A percentile compares a stretch with the other conserved stretches of the same genome.
Conservation (phyloP, 805 yeast species). For the Candida corydali region DNA sequence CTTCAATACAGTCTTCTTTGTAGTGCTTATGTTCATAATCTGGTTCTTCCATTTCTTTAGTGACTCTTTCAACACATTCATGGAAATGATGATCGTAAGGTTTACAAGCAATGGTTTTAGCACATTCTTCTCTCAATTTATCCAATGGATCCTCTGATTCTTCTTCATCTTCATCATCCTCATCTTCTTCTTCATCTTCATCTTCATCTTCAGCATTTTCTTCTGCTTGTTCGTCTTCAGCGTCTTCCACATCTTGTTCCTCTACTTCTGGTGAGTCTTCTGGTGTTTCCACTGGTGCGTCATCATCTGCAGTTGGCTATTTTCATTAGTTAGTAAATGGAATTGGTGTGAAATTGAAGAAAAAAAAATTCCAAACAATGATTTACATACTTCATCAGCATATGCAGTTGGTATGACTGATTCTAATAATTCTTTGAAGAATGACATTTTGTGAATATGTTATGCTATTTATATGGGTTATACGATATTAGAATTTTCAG, state of each 20-base stretch:
- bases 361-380: too few relatives aligned
- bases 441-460: conserved; percentile 35
- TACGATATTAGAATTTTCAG: not conserved
- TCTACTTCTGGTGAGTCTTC: conserved; percentile 15
- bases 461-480: too few relatives aligned
- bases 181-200: conserved; percentile 53
- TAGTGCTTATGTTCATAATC: conserved; percentile 74
- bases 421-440: conserved; percentile 74
- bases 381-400: conserved; percentile 68
- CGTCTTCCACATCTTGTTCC: conserved; percentile 15
- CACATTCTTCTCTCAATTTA: conserved; percentile 53
- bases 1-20: conserved; percentile 98
- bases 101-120: conserved; percentile 61
- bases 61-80: conserved; percentile 94
- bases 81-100: conserved; percentile 82
- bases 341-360: too few relatives aligned
- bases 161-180: conserved; percentile 65
- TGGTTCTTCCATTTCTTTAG: conserved; percentile 78
- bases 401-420: conserved; percentile 76
- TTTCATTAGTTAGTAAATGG: conserved; percentile 2
- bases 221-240: conserved; percentile 12
- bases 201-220: conserved; percentile 35
- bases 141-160: conserved; percentile 51
- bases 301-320: conserved; percentile 2
- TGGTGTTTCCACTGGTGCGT: conserved; percentile 15